Percentiles rank a stretch among this genome's conserved stretches.
phyloP scores from a whole-genome alignment of 2,329 filamentous ascomycete species.

The Truncatella angustata region DNA sequence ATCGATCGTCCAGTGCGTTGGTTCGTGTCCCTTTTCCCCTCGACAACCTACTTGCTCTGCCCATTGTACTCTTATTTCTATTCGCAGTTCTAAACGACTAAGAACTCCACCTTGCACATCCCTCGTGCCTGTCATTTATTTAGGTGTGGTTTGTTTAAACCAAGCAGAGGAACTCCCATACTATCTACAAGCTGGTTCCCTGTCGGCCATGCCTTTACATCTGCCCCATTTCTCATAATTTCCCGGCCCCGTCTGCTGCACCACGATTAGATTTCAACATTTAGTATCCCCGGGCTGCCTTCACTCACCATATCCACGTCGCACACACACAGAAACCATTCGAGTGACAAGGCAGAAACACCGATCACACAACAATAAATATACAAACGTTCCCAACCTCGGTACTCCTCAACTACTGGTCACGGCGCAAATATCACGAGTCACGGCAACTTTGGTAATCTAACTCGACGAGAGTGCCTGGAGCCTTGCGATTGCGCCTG shows the following conservation, averaged over 20 bases:
- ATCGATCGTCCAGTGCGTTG: constrained; percentile 13
- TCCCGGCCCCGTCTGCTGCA: constrained; percentile 26
- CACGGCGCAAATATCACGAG: not conserved
- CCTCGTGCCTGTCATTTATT: constrained; percentile 8
- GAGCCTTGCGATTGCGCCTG: too few relatives aligned
- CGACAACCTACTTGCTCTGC: too few relatives aligned
- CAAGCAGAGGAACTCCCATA: constrained; percentile 11
- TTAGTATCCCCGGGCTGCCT: constrained; percentile 1
- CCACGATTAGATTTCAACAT: constrained; percentile 13
- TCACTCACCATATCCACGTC: constrained; percentile 5
- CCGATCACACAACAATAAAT: not conserved
- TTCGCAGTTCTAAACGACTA: not conserved
- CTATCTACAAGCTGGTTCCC: constrained; percentile 20
- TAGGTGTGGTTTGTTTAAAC: constrained; percentile 6
- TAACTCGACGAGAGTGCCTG: not conserved
- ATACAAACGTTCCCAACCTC: not conserved
- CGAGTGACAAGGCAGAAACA: not conserved
- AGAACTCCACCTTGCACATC: constrained; percentile 8
- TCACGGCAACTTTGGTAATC: not conserved
- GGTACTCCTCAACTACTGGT: not conserved
- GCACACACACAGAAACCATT: not conserved
- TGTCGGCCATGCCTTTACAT: constrained; percentile 24
- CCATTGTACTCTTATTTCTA: not conserved
- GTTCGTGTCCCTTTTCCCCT: constrained; percentile 5
- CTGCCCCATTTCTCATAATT: constrained; percentile 28